These are phyloP conservation scores for Rhodamnia argentea DNA, from an alignment of 345 rosid genomes.

Conservation along the genomic window DNA sequence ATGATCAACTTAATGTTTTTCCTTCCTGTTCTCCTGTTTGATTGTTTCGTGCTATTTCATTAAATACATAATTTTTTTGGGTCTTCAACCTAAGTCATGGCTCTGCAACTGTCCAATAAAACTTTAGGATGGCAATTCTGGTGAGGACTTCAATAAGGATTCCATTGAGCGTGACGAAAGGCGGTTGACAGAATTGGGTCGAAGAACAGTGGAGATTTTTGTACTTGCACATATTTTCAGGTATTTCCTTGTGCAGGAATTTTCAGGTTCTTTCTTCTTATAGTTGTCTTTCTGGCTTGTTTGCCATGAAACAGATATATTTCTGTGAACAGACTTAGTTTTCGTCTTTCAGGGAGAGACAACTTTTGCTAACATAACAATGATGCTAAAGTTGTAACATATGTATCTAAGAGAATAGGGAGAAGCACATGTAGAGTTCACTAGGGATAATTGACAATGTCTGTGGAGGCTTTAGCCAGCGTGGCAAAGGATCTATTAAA, in stretches of 20 bases:
- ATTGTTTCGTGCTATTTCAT: not conserved
- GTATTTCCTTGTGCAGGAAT: conserved; percentile 13
- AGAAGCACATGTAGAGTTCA: too few relatives aligned
- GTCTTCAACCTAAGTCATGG: not conserved
- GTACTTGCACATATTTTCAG: conserved; percentile 86
- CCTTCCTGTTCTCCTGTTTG: not conserved
- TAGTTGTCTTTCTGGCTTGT: not conserved
- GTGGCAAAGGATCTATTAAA: not conserved
- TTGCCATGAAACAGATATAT: not conserved
- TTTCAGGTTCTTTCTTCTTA: not conserved
- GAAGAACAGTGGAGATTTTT: conserved; percentile 85
- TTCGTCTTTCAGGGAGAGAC: not conserved
- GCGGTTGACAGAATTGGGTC: conserved; percentile 84
- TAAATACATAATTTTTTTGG: not conserved
- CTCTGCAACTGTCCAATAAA: not conserved
- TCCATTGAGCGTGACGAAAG: conserved; percentile 77
- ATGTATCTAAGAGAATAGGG: not conserved
- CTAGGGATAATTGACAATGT: not conserved
- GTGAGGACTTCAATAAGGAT: conserved; percentile 76
- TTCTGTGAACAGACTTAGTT: not conserved
- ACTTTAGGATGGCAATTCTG: conserved; percentile 63
- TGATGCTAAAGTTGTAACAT: not conserved
- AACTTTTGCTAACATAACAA: not conserved
- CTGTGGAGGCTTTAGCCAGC: not conserved
- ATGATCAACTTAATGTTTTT: not conserved